These are phyloP conservation scores for Yueomyces sinensis DNA, from an alignment of 805 yeast genomes.

Conservation along the genomic window DNA sequence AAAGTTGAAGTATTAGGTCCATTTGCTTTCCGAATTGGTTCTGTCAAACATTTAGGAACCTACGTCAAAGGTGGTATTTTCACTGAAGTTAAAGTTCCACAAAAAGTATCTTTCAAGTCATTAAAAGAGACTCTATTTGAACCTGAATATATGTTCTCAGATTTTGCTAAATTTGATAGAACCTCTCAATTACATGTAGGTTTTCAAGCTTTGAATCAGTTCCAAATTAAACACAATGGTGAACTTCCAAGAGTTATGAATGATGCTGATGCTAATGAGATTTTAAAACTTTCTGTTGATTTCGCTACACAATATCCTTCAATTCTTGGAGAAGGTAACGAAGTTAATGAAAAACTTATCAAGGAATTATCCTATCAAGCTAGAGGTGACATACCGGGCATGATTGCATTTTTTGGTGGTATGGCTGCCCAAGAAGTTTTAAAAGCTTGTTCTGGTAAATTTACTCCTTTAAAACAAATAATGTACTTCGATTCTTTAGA, in stretches of 20 bases:
- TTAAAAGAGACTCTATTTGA: constrained; percentile 48
- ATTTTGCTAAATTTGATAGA: constrained; percentile 88
- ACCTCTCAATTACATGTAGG: constrained; percentile 86
- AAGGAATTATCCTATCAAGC: constrained; percentile 73
- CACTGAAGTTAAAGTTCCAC: constrained; percentile 85
- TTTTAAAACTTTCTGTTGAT: constrained; percentile 44
- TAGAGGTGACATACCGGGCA: constrained; percentile 82
- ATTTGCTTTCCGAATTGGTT: constrained; percentile 69
- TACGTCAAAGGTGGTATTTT: constrained; percentile 80
- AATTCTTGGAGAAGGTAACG: constrained; percentile 40
- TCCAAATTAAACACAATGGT: constrained; percentile 48
- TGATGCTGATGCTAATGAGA: constrained; percentile 58
- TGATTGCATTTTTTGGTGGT: constrained; percentile 87
- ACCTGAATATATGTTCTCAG: constrained; percentile 75
- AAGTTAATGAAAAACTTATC: constrained; percentile 51
- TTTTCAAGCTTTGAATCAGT: constrained; percentile 77
- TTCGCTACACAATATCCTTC: constrained; percentile 39
- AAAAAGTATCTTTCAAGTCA: constrained; percentile 44
- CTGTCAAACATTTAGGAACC: constrained; percentile 41
- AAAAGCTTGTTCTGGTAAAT: constrained; percentile 91
- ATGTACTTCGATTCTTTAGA: constrained; percentile 90
- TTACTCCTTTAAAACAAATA: constrained; percentile 85
- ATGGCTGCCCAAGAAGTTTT: constrained; percentile 92
- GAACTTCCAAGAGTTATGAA: constrained; percentile 66
- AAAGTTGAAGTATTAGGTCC: constrained; percentile 87